Evolutionary conservation across 179 eudicot genomes (phyloP).

Genomic region (Corrigiola litoralis): DNA sequence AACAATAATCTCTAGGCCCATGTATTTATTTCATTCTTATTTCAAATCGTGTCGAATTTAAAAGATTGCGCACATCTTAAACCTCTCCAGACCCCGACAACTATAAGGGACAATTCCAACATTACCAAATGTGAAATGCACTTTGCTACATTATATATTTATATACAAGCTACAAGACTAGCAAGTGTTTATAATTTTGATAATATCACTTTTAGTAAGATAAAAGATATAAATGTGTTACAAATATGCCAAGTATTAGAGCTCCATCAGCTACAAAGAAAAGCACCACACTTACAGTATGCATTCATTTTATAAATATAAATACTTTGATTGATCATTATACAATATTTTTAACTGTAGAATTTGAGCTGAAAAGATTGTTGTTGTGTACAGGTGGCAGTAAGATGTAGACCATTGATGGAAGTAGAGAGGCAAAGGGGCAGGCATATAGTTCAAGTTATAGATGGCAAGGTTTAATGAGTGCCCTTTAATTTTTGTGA

Average conservation of each 20-base stretch:
- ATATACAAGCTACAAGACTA: too few species aligned
- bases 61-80: too few species aligned
- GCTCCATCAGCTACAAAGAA: constrained; percentile 23
- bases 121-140: too few species aligned
- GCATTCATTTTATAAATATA: too few species aligned
- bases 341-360: not conserved
- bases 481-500: not conserved
- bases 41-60: too few species aligned
- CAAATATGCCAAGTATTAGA: constrained; percentile 25
- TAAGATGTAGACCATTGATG: constrained; percentile 63
- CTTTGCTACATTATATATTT: too few species aligned
- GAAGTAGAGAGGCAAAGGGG: constrained; percentile 46
- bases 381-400: constrained; percentile 56
- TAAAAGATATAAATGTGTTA: constrained; percentile 18
- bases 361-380: not conserved
- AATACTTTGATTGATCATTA: not conserved
- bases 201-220: not conserved
- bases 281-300: constrained; percentile 23
- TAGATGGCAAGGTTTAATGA: constrained; percentile 46
- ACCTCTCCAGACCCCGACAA: too few species aligned
- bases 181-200: too few species aligned
- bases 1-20: too few species aligned
- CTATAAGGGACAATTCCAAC: too few species aligned
- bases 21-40: too few species aligned
- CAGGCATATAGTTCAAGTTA: constrained; percentile 55